Evolutionary conservation across 2,329 filamentous ascomycete genomes (phyloP).

Genomic region (Penicillium brevicompactum): DNA sequence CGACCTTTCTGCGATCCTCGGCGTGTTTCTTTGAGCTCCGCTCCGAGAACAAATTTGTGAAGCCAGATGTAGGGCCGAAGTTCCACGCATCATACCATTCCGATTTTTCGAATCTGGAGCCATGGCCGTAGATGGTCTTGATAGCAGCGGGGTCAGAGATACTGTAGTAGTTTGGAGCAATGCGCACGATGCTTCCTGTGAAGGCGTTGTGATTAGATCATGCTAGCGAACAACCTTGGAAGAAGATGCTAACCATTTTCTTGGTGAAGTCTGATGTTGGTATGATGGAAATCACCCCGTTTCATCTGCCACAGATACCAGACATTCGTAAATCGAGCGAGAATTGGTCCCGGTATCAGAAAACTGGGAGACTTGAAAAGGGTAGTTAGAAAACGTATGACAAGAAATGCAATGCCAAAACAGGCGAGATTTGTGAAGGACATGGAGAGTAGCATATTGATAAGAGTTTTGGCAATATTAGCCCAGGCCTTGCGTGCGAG

Average conservation of each 20-base stretch:
- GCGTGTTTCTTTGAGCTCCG: constrained; percentile 4
- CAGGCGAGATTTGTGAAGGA: neutral
- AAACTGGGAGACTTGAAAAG: neutral
- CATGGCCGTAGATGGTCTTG: constrained; percentile 16
- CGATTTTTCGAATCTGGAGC: constrained; percentile 18
- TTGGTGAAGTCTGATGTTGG: neutral
- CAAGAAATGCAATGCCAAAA: neutral
- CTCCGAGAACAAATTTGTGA: constrained; percentile 9
- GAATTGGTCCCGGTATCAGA: neutral
- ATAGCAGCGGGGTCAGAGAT: constrained; percentile 9
- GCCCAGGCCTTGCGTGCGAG: neutral
- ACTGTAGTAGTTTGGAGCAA: constrained; percentile 17
- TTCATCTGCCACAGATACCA: constrained; percentile 1
- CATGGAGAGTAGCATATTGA: neutral
- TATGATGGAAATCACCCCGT: neutral
- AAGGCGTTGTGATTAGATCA: neutral
- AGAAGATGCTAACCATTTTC: neutral
- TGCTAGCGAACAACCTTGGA: neutral
- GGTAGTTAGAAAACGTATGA: neutral
- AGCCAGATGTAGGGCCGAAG: neutral
- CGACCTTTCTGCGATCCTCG: constrained; percentile 12
- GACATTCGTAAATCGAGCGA: neutral
- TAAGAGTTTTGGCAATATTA: neutral
- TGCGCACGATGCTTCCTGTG: constrained; percentile 10
- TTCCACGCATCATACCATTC: constrained; percentile 18